Evolutionary conservation across 805 yeast genomes (phyloP).

Genomic region (Starmera dryadoides): DNA sequence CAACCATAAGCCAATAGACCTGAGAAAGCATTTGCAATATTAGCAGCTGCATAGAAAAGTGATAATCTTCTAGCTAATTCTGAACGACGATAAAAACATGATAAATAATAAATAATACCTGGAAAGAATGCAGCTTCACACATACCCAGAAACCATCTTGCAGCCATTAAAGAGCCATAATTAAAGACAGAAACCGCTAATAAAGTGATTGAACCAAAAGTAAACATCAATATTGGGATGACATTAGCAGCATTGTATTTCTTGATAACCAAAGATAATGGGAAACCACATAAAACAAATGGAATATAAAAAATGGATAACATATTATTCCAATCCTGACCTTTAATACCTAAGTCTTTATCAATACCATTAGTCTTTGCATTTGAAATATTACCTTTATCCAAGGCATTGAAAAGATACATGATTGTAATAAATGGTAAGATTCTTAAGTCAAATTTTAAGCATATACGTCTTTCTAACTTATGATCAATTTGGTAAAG

Average conservation of each 20-base stretch:
- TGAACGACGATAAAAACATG: conserved; percentile 30
- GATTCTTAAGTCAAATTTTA: conserved; percentile 36
- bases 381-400: conserved; percentile 41
- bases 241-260: conserved; percentile 35
- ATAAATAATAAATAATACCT: conserved; percentile 30
- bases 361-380: conserved; percentile 42
- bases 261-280: conserved; percentile 33
- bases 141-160: conserved; percentile 38
- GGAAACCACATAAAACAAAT: conserved; percentile 37
- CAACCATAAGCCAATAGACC: conserved; percentile 33
- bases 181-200: conserved; percentile 31
- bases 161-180: conserved; percentile 25
- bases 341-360: conserved; percentile 31
- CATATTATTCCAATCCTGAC: conserved; percentile 37
- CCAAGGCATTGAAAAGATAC: conserved; percentile 42
- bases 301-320: conserved; percentile 39
- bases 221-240: conserved; percentile 36
- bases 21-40: conserved; percentile 39
- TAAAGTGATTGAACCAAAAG: conserved; percentile 35
- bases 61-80: conserved; percentile 32
- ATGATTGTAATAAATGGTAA: conserved; percentile 37
- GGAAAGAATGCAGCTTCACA: conserved; percentile 36
- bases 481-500: not conserved
- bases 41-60: conserved; percentile 30
- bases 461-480: conserved; percentile 24